Evolutionary conservation across 1,284 basidiomycete genomes (phyloP).

Genomic region (Ustilago nuda): DNA sequence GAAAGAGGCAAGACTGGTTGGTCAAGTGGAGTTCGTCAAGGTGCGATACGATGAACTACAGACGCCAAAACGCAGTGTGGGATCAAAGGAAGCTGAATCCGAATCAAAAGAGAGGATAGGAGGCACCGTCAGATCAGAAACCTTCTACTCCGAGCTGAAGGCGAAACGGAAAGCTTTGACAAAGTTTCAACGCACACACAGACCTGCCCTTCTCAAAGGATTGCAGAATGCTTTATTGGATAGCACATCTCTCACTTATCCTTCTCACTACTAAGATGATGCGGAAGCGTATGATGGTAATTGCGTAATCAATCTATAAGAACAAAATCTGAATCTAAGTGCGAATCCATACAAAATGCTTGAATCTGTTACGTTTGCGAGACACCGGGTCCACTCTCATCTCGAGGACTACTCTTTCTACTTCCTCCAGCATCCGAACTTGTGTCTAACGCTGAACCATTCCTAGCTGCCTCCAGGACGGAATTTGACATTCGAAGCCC

Average conservation of each 20-base stretch:
- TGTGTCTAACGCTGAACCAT: conserved; percentile 34
- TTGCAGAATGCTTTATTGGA: conserved; percentile 29
- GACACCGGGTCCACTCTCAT: conserved; percentile 10
- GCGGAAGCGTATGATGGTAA: no score
- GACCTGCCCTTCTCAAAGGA: neutral
- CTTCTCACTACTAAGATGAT: neutral
- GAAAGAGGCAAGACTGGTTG: conserved; percentile 5
- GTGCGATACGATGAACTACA: neutral
- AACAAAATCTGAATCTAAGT: neutral
- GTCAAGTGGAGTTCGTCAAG: neutral
- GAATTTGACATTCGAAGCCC: conserved; percentile 13
- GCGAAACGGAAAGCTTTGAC: neutral
- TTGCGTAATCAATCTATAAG: no score
- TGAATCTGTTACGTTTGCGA: neutral
- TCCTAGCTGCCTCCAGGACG: conserved; percentile 22
- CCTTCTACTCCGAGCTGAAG: conserved; percentile 7
- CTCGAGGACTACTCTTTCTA: conserved; percentile 16
- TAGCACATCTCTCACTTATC: neutral
- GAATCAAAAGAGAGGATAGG: no score
- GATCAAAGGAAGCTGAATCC: no score
- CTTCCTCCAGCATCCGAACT: conserved; percentile 19
- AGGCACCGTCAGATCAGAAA: neutral
- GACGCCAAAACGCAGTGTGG: no score
- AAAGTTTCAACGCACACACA: neutral
- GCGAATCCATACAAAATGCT: neutral